These are phyloP conservation scores for Chytriomyces sp. DNA, from an alignment of 192 early-diverging fungal species.

Conservation along the genomic window DNA sequence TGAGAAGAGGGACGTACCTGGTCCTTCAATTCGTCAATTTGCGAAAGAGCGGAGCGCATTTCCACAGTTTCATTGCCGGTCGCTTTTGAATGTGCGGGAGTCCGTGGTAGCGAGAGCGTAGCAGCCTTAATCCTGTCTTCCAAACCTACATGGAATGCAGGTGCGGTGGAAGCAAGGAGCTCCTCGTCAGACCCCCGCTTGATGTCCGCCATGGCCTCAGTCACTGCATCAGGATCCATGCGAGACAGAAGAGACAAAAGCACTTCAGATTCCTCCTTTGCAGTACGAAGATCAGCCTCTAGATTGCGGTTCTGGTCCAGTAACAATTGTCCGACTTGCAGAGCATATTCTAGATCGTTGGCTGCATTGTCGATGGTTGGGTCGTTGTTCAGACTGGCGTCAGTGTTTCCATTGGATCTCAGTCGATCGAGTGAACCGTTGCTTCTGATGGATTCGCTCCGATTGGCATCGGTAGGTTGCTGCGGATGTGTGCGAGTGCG, in stretches of 20 bases:
- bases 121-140: too few relatives aligned
- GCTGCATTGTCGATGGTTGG: too few relatives aligned
- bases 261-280: slow-evolving; percentile 14
- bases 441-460: too few relatives aligned
- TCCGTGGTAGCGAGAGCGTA: too few relatives aligned
- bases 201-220: slow-evolving; percentile 5
- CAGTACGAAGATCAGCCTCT: background rate
- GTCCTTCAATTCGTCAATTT: slow-evolving; percentile 14
- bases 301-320: slow-evolving; percentile 38
- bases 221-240: slow-evolving; percentile 15
- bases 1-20: background rate
- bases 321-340: slow-evolving; percentile 35
- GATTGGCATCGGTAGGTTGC: too few relatives aligned
- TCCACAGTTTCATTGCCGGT: background rate
- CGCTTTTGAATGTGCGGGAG: too few relatives aligned
- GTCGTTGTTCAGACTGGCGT: too few relatives aligned
- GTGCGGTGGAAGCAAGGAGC: too few relatives aligned
- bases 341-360: slow-evolving; percentile 27
- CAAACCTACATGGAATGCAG: too few relatives aligned
- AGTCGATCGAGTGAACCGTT: too few relatives aligned
- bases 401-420: too few relatives aligned
- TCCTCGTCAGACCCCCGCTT: background rate
- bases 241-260: slow-evolving; percentile 20
- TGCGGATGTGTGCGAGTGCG: too few relatives aligned
- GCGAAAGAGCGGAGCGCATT: background rate